phyloP scores from a whole-genome alignment of 2,329 filamentous ascomycete genomes.

The Diaporthe caulivora region DNA sequence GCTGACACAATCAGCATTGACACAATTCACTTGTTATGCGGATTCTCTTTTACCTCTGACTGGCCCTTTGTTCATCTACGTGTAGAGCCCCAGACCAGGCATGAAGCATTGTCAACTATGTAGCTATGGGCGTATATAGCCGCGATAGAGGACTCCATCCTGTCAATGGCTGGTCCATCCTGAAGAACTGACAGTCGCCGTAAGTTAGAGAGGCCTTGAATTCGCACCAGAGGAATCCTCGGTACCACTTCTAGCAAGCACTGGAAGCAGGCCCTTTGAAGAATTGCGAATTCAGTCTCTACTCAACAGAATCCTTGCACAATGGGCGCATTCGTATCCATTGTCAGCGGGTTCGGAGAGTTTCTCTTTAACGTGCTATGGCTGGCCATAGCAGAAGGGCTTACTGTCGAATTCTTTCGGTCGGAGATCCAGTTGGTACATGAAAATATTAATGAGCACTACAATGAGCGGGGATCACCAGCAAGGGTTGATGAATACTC shows the following conservation, averaged over 20 bases:
- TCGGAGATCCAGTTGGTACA: background rate
- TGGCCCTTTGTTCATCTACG: background rate
- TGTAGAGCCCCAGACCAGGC: background rate
- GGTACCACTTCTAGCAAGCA: too few relatives aligned
- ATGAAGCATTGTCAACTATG: too few relatives aligned
- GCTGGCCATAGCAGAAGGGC: constrained; percentile 1
- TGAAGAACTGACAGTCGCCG: background rate
- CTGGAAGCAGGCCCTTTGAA: background rate
- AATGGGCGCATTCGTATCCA: background rate
- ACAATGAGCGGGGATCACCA: background rate
- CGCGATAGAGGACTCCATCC: too few relatives aligned
- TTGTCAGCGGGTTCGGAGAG: background rate
- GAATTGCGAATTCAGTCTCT: background rate
- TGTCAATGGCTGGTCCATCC: too few relatives aligned
- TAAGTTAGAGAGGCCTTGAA: background rate
- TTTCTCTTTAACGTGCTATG: constrained; percentile 2
- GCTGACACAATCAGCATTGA: background rate
- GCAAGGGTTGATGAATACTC: background rate
- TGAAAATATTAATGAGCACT: background rate
- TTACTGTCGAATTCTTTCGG: background rate
- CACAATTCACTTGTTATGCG: background rate
- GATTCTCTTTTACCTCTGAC: background rate
- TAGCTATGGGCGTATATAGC: background rate
- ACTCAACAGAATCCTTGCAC: too few relatives aligned
- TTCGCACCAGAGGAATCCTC: background rate